These are phyloP conservation scores for Chlamydomonas eustigma DNA, from an alignment of 139 green algal species.

Conservation along the genomic window DNA sequence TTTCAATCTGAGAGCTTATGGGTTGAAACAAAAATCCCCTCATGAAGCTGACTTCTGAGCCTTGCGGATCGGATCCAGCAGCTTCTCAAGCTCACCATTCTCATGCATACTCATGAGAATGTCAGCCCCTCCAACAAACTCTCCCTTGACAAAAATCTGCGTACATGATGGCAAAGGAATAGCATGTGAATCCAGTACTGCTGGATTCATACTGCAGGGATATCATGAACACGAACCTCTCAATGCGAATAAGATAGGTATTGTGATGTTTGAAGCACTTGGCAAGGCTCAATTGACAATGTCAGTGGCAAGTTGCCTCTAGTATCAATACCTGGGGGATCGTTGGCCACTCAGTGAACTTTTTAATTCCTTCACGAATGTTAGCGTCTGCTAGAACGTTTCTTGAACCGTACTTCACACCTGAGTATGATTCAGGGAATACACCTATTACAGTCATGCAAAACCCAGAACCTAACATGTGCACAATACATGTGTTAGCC, in stretches of 20 bases:
- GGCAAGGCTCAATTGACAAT: too few relatives aligned
- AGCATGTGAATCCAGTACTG: neutral
- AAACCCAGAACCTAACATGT: too few relatives aligned
- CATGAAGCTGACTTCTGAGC: conserved; percentile 17
- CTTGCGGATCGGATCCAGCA: conserved; percentile 47
- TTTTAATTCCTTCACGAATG: conserved; percentile 89
- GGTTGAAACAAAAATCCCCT: too few relatives aligned
- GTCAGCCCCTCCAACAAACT: conserved; percentile 93
- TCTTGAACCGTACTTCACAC: conserved; percentile 68
- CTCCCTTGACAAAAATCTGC: conserved; percentile 91
- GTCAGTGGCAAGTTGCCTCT: too few relatives aligned
- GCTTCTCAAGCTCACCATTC: conserved; percentile 74
- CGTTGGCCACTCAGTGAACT: conserved; percentile 91
- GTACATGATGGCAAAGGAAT: neutral
- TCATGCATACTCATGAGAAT: conserved; percentile 94
- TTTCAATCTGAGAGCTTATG: too few relatives aligned
- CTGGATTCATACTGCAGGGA: too few relatives aligned
- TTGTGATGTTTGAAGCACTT: too few relatives aligned
- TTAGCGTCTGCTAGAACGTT: conserved; percentile 87
- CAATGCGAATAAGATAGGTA: too few relatives aligned
- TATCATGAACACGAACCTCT: too few relatives aligned
- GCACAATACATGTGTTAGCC: too few relatives aligned
- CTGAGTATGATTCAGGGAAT: conserved; percentile 31
- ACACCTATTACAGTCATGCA: neutral
- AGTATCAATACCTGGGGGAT: conserved; percentile 78